phyloP scores from a whole-genome alignment of 106 monocot species.

The Allium sativum region DNA sequence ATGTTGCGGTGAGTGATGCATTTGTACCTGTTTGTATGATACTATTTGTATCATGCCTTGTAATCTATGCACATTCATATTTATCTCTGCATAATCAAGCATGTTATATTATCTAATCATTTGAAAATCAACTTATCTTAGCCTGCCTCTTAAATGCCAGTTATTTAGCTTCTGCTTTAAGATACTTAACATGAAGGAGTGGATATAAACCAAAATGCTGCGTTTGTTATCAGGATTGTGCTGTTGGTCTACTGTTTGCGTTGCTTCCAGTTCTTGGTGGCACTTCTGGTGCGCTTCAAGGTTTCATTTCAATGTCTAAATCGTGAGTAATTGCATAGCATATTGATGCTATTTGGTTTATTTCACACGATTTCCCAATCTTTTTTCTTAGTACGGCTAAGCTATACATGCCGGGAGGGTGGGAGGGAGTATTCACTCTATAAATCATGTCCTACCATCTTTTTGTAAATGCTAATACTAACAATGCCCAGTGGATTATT shows the following conservation, averaged over 20 bases:
- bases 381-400: neutral
- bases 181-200: neutral
- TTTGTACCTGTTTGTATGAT: no score
- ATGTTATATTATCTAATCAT: no score
- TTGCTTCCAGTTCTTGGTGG: slow-evolving; percentile 92
- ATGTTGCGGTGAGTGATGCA: no score
- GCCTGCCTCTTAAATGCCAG: neutral
- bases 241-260: slow-evolving; percentile 95
- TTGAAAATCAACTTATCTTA: no score
- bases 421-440: no score
- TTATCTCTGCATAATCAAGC: neutral
- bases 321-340: slow-evolving; percentile 36
- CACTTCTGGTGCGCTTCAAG: slow-evolving; percentile 79
- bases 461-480: no score
- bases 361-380: neutral
- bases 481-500: no score
- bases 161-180: slow-evolving; percentile 3
- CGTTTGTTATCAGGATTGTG: slow-evolving; percentile 63
- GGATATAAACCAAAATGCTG: neutral
- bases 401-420: neutral
- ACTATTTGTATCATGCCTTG: no score
- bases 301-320: slow-evolving; percentile 81
- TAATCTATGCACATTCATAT: no score
- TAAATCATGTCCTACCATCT: no score
- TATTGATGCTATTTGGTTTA: neutral